These are phyloP conservation scores for Blechomonas ayalai DNA, from an alignment of 208 protist genomes.

Conservation along the genomic window DNA sequence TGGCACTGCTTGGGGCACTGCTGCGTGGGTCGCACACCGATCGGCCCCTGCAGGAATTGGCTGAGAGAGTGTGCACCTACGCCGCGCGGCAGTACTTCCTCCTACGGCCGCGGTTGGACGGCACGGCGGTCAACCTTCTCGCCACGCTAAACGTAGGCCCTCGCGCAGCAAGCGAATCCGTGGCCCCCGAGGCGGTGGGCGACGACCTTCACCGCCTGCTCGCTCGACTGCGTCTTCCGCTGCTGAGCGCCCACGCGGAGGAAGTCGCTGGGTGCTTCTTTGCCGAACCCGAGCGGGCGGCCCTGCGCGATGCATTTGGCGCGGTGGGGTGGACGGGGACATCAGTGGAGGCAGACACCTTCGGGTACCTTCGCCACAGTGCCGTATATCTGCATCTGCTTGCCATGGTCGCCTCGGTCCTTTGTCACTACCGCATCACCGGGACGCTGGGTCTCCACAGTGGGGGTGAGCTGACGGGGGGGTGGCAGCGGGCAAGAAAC, in stretches of 20 bases:
- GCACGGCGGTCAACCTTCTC: slow-evolving; percentile 33
- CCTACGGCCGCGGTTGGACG: slow-evolving; percentile 43
- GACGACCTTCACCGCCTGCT: background rate
- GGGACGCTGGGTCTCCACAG: slow-evolving; percentile 17
- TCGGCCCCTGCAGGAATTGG: slow-evolving; percentile 22
- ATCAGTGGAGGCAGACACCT: slow-evolving; percentile 32
- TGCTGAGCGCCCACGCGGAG: slow-evolving; percentile 18
- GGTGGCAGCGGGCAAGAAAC: too few species aligned
- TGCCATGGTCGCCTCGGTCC: slow-evolving; percentile 21
- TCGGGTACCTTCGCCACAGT: slow-evolving; percentile 42
- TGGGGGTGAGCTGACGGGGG: slow-evolving; percentile 2
- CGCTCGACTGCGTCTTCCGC: slow-evolving; percentile 22
- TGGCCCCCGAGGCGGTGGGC: background rate
- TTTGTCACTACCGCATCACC: slow-evolving; percentile 25
- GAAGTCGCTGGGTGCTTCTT: slow-evolving; percentile 27
- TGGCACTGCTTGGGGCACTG: slow-evolving; percentile 24
- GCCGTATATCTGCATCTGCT: slow-evolving; percentile 67
- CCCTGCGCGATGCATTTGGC: slow-evolving; percentile 3
- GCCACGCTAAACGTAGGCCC: slow-evolving; percentile 1
- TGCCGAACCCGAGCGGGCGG: slow-evolving; percentile 8
- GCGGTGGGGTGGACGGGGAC: background rate
- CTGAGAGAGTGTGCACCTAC: slow-evolving; percentile 41
- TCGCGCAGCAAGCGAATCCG: too few species aligned
- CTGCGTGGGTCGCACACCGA: slow-evolving; percentile 9
- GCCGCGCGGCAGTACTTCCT: slow-evolving; percentile 59